These are phyloP conservation scores for Cordyceps fumosorosea DNA, from an alignment of 2,329 filamentous ascomycete genomes.

Conservation along the genomic window DNA sequence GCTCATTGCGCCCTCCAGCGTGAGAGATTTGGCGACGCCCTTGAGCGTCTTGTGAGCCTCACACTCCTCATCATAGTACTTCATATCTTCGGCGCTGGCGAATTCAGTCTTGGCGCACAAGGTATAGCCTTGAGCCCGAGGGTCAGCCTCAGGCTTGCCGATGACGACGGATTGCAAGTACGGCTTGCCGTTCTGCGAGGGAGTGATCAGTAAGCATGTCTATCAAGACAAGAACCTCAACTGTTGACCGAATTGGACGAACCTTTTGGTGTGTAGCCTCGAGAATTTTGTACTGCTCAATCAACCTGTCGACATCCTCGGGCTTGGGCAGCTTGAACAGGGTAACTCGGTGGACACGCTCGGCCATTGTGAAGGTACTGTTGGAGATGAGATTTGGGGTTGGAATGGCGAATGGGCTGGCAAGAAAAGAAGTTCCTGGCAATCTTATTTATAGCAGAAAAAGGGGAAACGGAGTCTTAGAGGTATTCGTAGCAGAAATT, in stretches of 20 bases:
- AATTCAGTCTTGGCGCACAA: conserved; percentile 58
- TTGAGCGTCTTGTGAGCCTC: conserved; percentile 37
- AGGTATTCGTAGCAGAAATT: not conserved
- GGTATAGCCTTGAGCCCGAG: conserved; percentile 59
- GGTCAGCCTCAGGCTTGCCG: conserved; percentile 47
- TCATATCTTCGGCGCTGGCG: conserved; percentile 58
- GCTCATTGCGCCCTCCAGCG: conserved; percentile 31
- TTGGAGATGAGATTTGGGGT: not conserved
- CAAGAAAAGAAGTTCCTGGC: not conserved
- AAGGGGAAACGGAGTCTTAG: not conserved
- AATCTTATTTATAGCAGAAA: not conserved
- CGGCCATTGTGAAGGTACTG: conserved; percentile 24
- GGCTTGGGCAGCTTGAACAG: conserved; percentile 46
- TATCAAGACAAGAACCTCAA: too few relatives aligned
- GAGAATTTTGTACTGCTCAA: conserved; percentile 39
- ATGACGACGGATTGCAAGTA: conserved; percentile 58
- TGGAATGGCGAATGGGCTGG: not conserved
- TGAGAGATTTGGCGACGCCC: conserved; percentile 26
- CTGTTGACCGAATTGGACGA: conserved; percentile 14
- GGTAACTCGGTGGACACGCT: conserved; percentile 41
- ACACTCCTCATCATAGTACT: conserved; percentile 57
- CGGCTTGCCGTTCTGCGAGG: conserved; percentile 58
- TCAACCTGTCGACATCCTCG: conserved; percentile 36
- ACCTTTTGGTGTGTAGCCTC: conserved; percentile 37
- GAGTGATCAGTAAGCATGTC: not conserved